phyloP scores from a whole-genome alignment of 116 monocot species.

The Trichopus zeylanicus region DNA sequence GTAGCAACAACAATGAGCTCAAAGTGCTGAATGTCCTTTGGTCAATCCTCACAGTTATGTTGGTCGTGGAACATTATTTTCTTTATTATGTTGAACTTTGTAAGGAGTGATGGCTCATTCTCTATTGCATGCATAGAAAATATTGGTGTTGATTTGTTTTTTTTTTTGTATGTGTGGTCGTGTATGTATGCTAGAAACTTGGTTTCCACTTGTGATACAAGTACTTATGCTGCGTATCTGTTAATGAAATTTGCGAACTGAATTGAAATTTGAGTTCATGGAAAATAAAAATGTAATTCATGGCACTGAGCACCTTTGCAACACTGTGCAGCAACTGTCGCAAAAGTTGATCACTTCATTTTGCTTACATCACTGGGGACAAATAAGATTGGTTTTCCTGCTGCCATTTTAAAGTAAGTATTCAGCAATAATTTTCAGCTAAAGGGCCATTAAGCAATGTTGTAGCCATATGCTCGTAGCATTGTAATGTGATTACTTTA shows the following conservation, averaged over 20 bases:
- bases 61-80: too few species aligned
- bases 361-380: constrained; percentile 90
- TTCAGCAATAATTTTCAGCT: neutral
- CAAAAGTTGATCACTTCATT: constrained; percentile 80
- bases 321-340: constrained; percentile 44
- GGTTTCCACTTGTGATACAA: too few species aligned
- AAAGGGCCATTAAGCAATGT: neutral
- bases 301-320: constrained; percentile 3
- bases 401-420: constrained; percentile 75
- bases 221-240: too few species aligned
- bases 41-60: too few species aligned
- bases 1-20: too few species aligned
- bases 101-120: too few species aligned
- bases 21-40: too few species aligned
- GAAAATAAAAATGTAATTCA: constrained; percentile 1
- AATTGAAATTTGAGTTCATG: neutral
- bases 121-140: too few species aligned
- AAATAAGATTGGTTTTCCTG: constrained; percentile 84
- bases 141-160: too few species aligned
- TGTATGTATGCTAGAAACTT: too few species aligned
- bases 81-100: too few species aligned
- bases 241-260: neutral
- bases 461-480: neutral
- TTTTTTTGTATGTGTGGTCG: too few species aligned
- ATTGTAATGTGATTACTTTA: neutral